A percentile compares a stretch with the other conserved stretches of the same genome.
Conservation (phyloP, 164 flowering plant genomes). For the Echeveria elegans region DNA sequence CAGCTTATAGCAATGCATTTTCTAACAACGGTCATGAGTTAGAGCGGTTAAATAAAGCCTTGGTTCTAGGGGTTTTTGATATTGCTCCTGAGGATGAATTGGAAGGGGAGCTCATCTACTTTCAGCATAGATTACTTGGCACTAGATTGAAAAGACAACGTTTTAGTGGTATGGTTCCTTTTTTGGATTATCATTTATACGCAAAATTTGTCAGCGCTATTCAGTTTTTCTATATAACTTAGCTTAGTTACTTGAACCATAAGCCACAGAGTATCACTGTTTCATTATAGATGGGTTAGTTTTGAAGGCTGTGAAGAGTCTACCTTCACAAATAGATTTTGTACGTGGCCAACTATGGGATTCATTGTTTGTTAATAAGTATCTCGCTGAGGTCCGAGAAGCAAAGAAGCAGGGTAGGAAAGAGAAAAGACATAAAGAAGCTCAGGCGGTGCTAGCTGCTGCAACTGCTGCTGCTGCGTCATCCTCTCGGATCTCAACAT, state of each 20-base stretch:
- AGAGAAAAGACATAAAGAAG: constrained; percentile 79
- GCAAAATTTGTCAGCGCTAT: constrained; percentile 22
- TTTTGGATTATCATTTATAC: neutral
- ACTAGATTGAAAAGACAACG: constrained; percentile 46
- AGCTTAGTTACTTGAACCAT: neutral
- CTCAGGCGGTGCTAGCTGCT: constrained; percentile 94
- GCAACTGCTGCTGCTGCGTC: constrained; percentile 95
- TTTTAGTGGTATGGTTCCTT: constrained; percentile 38
- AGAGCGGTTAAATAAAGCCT: constrained; percentile 41
- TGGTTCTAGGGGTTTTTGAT: constrained; percentile 38
- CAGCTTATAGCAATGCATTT: constrained; percentile 15
- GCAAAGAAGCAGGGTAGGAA: constrained; percentile 88
- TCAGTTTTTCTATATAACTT: constrained; percentile 6
- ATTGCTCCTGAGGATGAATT: constrained; percentile 76
- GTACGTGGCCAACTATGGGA: constrained; percentile 66
- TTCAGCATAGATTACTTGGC: constrained; percentile 53
- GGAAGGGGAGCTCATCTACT: constrained; percentile 78
- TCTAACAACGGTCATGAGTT: constrained; percentile 16
- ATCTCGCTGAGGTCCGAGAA: constrained; percentile 63
- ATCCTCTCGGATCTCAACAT: constrained; percentile 73
- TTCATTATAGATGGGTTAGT: constrained; percentile 59
- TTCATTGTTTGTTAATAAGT: constrained; percentile 61
- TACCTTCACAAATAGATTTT: constrained; percentile 61
- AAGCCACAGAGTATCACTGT: constrained; percentile 7
- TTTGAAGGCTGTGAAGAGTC: constrained; percentile 42